Evolutionary conservation across 202 grass and related monocot genomes (phyloP), one percentile per base, ranked within the genome.

Genomic region (Bolboschoenoplectus hybrid): DNA sequence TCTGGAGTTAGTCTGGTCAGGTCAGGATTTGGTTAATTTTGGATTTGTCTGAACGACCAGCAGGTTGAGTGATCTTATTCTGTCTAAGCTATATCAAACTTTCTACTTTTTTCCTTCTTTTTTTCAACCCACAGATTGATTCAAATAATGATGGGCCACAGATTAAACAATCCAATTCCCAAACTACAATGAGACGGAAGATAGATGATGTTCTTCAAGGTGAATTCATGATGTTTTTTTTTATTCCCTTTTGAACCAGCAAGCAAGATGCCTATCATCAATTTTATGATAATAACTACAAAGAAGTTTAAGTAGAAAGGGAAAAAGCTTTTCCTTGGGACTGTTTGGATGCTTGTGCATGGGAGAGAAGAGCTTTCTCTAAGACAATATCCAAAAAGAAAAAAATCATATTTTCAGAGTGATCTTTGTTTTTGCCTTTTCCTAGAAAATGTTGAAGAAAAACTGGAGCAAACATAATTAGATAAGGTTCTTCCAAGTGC

Each of bases 161-260:
- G 65, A 68, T 39, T 41, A 68, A 68, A 40, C 65, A 68, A 68
- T 68, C 36, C 35, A 68, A 68, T 68, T 9, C 36, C 65, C 65
- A 40, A 41, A 68, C 38, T 68, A 68, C 36, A 13, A 2, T 41
- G 35, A 68, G 36, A 68, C 65, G 41, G 36, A 68, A 68, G 65
- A 68, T 68, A 26, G 26, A 26, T 38, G 65, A 68, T 68, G 12
- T 68, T 39, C 65, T 68, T 68, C 65, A 41, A 68, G 65, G 65
- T 68, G 14, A 68, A 68, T 14, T 40, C 26, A 68, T 68, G 36
- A 68, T 68, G 26, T 68, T 68, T 26, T 10, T 64, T 19, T 64
- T 64, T 64, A 10, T 58, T 16, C 17, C 0, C 32, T 26, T 64
- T 32, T 64, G 62, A 64, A 64, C n/a, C 32, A 32, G 62, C 32